Evolutionary conservation across 169 alveolate genomes (phyloP).

Genomic region (Plasmodium gallinaceum): DNA sequence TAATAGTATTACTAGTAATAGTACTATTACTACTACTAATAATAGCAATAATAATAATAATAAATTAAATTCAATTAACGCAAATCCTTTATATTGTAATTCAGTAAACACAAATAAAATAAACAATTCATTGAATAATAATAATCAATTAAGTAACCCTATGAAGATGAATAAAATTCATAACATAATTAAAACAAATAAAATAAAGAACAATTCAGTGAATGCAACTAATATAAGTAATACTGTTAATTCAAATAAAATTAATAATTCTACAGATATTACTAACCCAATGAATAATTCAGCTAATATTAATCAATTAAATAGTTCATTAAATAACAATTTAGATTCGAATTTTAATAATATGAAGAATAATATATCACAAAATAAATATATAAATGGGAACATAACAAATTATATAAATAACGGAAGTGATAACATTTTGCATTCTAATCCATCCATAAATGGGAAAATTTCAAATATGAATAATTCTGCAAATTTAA

Average conservation of each 20-base stretch:
- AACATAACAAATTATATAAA: background rate
- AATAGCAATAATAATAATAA: slow-evolving; percentile 13
- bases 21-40: background rate
- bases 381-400: slow-evolving; percentile 14
- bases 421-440: background rate
- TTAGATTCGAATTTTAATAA: background rate
- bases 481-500: background rate
- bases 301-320: background rate
- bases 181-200: background rate
- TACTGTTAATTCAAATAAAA: background rate
- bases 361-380: background rate
- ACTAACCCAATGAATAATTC: background rate
- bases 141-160: background rate
- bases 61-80: background rate
- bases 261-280: background rate
- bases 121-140: background rate
- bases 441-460: background rate
- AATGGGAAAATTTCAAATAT: background rate
- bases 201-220: background rate
- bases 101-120: background rate
- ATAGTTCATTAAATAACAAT: background rate
- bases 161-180: background rate
- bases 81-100: background rate
- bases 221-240: background rate
- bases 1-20: too few relatives aligned